Evolutionary conservation across 495 filamentous ascomycete species (phyloP), one percentile per base, ranked within the genome.

Genomic region (Neurospora sp.): DNA sequence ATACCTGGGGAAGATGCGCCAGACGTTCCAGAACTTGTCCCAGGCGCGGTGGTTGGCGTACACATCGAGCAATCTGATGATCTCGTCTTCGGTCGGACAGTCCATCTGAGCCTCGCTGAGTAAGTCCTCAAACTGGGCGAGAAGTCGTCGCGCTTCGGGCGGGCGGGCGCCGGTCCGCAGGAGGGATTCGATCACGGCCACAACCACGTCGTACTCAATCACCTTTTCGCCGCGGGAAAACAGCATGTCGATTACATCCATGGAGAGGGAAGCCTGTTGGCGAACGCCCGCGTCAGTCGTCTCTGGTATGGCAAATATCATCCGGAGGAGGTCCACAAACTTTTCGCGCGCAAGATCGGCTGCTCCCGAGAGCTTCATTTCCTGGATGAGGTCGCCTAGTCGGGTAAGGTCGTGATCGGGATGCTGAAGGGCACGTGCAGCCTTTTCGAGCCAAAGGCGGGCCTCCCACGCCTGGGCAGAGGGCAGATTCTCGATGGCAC

Each of bases 1-100:
- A 70, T 85, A 82, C 42, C 85, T 82, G 60, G 90, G 82, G 35
- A 89, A 80, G 69, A 85, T 83, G 71, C 86, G 84, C 89, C 90
- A 94, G 42, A 86, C 75, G 11, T 86, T 83, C 90, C 88, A 92
- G 74, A 93, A 89, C 5, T 79, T 80, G 14, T 84, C 78, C 84
- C 88, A 91, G 71, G 88, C 77, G 3, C 80, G 77, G 39, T 75
- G 74, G 77, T 71, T 76, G 27, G 78, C 81, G 76, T 83, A 85
- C 40, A 84, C 73, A 1, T 80, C 75, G 72, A 90, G 78, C 10
- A 91, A 85, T 42, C 84, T 81, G 38, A 84, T 78, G 31, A 88
- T 82, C 2, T 84, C 80, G 14, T 86, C 76, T 14, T 85, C 83
- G 9, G 84, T 79, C 38, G 87, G 83, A 72, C 86, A 87, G n/a